Conservation (phyloP, 2,329 filamentous ascomycete genomes). For the Fusarium staphyleae region DNA sequence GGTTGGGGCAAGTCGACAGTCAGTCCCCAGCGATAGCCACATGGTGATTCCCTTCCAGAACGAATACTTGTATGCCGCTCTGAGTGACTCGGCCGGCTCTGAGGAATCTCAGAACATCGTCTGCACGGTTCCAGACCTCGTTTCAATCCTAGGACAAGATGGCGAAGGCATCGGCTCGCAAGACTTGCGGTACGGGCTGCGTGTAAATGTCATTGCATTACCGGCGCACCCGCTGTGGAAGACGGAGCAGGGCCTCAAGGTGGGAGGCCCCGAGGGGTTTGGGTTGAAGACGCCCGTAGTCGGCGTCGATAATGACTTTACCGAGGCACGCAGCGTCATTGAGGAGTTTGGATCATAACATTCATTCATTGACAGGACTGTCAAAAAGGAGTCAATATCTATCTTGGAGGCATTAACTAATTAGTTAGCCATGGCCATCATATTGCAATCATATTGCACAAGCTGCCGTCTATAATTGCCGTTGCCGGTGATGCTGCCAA, state of each 20-base stretch:
- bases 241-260: constrained; percentile 45
- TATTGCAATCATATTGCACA: too few species aligned
- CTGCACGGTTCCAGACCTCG: constrained; percentile 48
- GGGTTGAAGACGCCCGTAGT: constrained; percentile 43
- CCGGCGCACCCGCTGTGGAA: constrained; percentile 60
- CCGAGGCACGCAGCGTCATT: constrained; percentile 58
- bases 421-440: too few species aligned
- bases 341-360: constrained; percentile 51
- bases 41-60: constrained; percentile 54
- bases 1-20: constrained; percentile 19
- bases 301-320: constrained; percentile 47
- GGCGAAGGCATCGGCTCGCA: constrained; percentile 59
- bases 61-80: constrained; percentile 50
- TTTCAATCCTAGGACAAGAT: constrained; percentile 50
- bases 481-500: constrained; percentile 27
- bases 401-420: too few species aligned
- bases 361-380: too few species aligned
- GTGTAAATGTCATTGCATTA: constrained; percentile 58
- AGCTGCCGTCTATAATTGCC: constrained; percentile 33
- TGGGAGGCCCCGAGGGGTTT: constrained; percentile 47
- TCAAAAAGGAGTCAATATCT: too few species aligned
- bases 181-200: constrained; percentile 59
- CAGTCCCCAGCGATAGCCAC: constrained; percentile 34
- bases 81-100: constrained; percentile 43
- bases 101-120: constrained; percentile 43